Percentiles rank a stretch among this genome's conserved stretches.
These are phyloP conservation scores for Fibroporia radiculosa DNA, from an alignment of 768 basidiomycete species.

Conservation along the genomic window DNA sequence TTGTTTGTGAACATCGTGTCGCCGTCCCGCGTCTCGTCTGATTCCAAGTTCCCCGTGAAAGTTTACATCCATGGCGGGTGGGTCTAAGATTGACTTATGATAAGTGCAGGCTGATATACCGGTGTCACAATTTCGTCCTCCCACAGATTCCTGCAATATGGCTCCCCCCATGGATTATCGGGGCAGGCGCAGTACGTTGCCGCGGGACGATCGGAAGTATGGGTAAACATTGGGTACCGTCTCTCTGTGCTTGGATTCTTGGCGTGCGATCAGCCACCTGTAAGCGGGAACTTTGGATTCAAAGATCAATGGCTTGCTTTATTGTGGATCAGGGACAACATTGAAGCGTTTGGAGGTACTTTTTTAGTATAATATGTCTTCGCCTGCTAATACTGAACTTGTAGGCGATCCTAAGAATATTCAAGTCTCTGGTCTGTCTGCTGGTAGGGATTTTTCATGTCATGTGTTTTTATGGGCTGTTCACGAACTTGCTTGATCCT, in stretches of 20 bases:
- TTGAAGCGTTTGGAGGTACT: constrained; percentile 59
- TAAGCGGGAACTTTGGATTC: constrained; percentile 76
- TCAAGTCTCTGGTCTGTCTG: constrained; percentile 63
- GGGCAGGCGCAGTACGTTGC: constrained; percentile 63
- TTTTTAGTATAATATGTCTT: no score
- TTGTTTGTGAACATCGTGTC: constrained; percentile 59
- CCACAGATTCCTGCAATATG: constrained; percentile 67
- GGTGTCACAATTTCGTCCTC: not conserved
- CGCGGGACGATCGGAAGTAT: constrained; percentile 56
- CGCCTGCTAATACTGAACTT: not conserved
- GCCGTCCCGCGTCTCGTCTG: constrained; percentile 43
- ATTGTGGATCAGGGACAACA: constrained; percentile 66
- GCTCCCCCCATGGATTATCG: constrained; percentile 57
- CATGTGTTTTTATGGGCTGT: not conserved
- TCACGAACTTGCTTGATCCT: not conserved
- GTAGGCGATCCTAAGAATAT: constrained; percentile 55
- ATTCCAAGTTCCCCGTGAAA: constrained; percentile 47
- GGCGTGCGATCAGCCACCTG: constrained; percentile 49
- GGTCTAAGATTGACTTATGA: no score
- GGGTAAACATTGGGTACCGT: constrained; percentile 74
- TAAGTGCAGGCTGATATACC: not conserved
- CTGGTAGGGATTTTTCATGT: no score
- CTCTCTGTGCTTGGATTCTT: constrained; percentile 74
- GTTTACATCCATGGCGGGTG: constrained; percentile 78
- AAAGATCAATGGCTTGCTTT: constrained; percentile 78